Evolutionary conservation across 805 yeast genomes (phyloP), one percentile per base, ranked within the genome.

Genomic region (Cephaloascus fragrans): DNA sequence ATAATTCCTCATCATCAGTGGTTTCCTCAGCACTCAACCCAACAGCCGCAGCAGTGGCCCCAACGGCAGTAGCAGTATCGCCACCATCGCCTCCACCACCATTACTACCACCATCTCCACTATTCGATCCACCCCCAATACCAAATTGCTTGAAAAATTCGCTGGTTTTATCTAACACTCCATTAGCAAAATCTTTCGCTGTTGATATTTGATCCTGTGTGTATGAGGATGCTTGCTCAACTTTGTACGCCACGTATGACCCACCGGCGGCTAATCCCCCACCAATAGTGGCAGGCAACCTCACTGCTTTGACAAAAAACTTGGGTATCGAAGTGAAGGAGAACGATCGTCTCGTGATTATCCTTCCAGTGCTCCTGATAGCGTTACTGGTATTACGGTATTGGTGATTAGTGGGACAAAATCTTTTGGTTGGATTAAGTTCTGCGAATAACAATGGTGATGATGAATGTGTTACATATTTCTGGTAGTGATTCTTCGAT

Each of bases 261-360:
- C 96, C 95, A 5, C 95, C 96, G 9, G 97, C 97, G 2, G 95
- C 96, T 28, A 88, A 59, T 0, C 95, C 88, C 5, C 95, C 89
- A 2, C 97, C 97, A 0, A 88, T 63, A 44, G 81, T 81, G 0
- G 87, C 90, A 0, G 97, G 96, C 2, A 82, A 56, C 45, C 72
- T 74, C 1, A 75, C 65, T 1, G 72, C 68, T 39, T 72, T 73
- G 1, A 73, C 72, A 4, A 81, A 61, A 0, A 79, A 56, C 52
- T 73, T 79, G 18, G 81, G 80, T 12, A 69, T 41, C 1, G 71
- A 58, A 26, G 67, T 50, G 17, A 64, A 43, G 2, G 65, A 57
- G 37, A 63, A 52, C 5, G 32, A 10, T 4, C 32, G 14, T 17
- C 2, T 19, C 34, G 16, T 40, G 40, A 29, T 37, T 37, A 16